Evolutionary conservation across 2,329 filamentous ascomycete species (phyloP).

Genomic region (Alternaria viburni): DNA sequence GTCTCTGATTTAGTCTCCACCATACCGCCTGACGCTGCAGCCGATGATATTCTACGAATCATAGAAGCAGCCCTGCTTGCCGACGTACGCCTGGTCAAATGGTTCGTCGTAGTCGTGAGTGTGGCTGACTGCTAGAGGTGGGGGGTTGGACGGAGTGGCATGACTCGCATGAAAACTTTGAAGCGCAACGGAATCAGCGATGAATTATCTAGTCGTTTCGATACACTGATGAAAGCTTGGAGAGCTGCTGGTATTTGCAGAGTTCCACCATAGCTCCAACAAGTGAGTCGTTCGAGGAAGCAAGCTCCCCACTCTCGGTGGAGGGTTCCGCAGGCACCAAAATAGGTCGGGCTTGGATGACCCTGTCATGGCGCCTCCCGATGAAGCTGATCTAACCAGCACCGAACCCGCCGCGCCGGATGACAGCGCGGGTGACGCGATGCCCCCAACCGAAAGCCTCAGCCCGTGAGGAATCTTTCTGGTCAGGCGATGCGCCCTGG

Average conservation of each 20-base stretch:
- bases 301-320: conserved; percentile 11
- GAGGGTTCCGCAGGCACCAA: conserved; percentile 29
- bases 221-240: background rate
- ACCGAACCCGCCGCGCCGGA: conserved; percentile 38
- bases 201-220: background rate
- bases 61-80: conserved; percentile 14
- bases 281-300: background rate
- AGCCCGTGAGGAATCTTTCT: conserved; percentile 20
- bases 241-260: background rate
- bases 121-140: conserved; percentile 20
- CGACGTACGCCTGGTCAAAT: conserved; percentile 17
- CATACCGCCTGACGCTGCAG: conserved; percentile 25
- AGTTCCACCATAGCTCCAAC: background rate
- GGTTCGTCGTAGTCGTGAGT: conserved; percentile 14
- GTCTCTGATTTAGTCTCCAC: conserved; percentile 21
- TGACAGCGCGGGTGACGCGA: conserved; percentile 41
- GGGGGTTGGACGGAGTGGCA: conserved; percentile 4
- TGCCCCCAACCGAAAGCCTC: conserved; percentile 26
- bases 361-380: conserved; percentile 31
- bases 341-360: conserved; percentile 29
- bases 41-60: conserved; percentile 13
- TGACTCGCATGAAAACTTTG: background rate
- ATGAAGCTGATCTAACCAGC: conserved; percentile 34
- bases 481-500: conserved; percentile 20
- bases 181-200: background rate